These are phyloP conservation scores for Escovopsis sp. DNA, from an alignment of 2,329 filamentous ascomycete species.

Conservation along the genomic window DNA sequence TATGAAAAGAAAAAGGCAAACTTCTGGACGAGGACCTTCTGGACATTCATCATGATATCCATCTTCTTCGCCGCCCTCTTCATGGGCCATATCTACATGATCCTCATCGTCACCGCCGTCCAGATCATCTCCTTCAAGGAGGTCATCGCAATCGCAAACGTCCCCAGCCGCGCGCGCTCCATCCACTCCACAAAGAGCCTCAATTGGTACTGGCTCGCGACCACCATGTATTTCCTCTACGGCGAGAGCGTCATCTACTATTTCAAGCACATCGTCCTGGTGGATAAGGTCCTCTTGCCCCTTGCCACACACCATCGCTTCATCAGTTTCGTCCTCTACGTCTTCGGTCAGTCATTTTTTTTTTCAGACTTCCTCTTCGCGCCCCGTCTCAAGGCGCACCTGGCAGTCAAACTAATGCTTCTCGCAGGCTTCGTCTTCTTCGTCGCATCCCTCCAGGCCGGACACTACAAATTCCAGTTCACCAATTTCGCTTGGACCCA, in stretches of 20 bases:
- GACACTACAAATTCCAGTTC: constrained; percentile 97
- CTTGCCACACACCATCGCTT: constrained; percentile 96
- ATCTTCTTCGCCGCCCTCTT: constrained; percentile 87
- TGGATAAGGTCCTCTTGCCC: constrained; percentile 83
- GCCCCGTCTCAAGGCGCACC: not conserved
- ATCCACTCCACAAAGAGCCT: constrained; percentile 88
- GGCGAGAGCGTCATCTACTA: constrained; percentile 99
- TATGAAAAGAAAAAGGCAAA: constrained; percentile 99
- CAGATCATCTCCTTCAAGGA: constrained; percentile 99
- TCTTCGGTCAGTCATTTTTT: constrained; percentile 55
- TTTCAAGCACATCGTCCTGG: constrained; percentile 95
- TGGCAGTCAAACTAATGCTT: constrained; percentile 7
- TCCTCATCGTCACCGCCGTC: constrained; percentile 79
- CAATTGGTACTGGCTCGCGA: constrained; percentile 99
- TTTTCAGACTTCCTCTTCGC: too few species aligned
- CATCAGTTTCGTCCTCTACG: constrained; percentile 96
- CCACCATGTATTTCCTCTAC: constrained; percentile 98
- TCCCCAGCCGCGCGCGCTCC: constrained; percentile 80
- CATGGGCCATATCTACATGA: constrained; percentile 94
- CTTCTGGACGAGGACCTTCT: constrained; percentile 92
- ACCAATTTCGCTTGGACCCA: constrained; percentile 99
- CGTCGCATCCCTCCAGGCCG: constrained; percentile 83
- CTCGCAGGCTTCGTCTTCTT: constrained; percentile 87
- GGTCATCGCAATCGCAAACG: constrained; percentile 93
- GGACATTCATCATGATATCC: constrained; percentile 95